A percentile compares a stretch with the other conserved stretches of the same genome.
Conservation (phyloP, 345 rosid genomes). For the Pistacia vera region DNA sequence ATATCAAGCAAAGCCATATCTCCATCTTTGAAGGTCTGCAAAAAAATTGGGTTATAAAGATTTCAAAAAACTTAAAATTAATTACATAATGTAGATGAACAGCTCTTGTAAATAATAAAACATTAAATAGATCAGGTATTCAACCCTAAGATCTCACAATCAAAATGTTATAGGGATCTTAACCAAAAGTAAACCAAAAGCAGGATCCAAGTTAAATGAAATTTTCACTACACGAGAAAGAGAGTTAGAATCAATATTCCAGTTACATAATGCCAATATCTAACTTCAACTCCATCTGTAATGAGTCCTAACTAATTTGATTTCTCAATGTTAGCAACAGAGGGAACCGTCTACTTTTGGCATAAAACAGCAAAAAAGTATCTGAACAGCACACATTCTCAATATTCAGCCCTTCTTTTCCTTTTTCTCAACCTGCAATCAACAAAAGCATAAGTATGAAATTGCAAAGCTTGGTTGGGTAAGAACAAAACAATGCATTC, state of each 20-base stretch:
- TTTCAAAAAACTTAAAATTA: slow-evolving; percentile 1
- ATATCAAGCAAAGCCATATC: slow-evolving; percentile 94
- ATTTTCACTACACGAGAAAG: not conserved
- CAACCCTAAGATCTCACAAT: slow-evolving; percentile 2
- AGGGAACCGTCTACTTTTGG: no score
- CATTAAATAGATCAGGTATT: not conserved
- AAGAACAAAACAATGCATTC: not conserved
- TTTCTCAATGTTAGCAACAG: no score
- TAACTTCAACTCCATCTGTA: not conserved
- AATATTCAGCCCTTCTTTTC: not conserved
- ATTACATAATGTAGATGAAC: not conserved
- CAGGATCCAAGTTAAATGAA: not conserved
- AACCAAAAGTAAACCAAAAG: not conserved
- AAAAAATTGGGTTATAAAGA: slow-evolving; percentile 11
- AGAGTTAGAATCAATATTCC: not conserved
- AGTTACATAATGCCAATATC: not conserved
- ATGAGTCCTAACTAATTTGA: not conserved
- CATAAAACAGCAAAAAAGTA: no score
- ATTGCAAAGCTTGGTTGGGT: not conserved
- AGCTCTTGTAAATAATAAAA: not conserved
- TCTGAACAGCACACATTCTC: not conserved
- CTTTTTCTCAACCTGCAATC: slow-evolving; percentile 63
- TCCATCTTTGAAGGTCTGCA: slow-evolving; percentile 84
- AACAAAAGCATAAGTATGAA: slow-evolving; percentile 4
- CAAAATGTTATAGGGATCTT: not conserved